phyloP scores from a whole-genome alignment of 1,284 basidiomycete species.

The Erythrobasidium hasegawianum region DNA sequence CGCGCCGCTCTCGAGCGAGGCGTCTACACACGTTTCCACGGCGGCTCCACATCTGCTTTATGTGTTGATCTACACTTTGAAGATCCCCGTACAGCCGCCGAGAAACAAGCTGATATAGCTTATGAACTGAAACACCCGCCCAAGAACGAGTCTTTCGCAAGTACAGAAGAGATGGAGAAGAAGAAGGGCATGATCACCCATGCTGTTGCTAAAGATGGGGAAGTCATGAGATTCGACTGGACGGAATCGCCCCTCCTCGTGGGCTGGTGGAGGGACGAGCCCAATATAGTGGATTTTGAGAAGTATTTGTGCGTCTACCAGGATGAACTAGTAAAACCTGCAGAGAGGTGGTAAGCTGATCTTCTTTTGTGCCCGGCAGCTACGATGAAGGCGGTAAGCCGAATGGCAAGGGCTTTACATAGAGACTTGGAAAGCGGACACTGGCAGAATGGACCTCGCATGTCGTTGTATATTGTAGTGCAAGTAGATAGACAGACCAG shows the following conservation, averaged over 20 bases:
- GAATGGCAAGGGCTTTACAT: conserved; percentile 34
- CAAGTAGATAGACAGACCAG: no score
- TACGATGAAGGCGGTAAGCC: conserved; percentile 33
- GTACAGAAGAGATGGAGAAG: conserved; percentile 10
- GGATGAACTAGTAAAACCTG: no score
- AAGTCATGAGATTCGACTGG: conserved; percentile 31
- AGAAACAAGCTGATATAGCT: conserved; percentile 11
- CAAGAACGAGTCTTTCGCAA: conserved; percentile 3
- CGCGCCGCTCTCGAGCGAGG: conserved; percentile 35
- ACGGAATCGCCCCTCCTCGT: conserved; percentile 12
- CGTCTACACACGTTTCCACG: conserved; percentile 33
- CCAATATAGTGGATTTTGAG: conserved; percentile 22
- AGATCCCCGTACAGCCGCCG: conserved; percentile 28
- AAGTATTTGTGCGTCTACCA: conserved; percentile 7
- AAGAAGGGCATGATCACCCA: conserved; percentile 26
- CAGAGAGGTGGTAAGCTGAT: no score
- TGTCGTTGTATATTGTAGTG: no score
- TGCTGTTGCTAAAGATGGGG: conserved; percentile 16
- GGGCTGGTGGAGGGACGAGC: conserved; percentile 25
- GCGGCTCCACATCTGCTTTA: conserved; percentile 26
- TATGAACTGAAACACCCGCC: conserved; percentile 26
- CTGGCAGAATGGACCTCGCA: no score
- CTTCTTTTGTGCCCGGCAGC: no score
- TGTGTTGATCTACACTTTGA: conserved; percentile 35
- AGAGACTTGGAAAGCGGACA: no score